Conservation (phyloP, 257 asterid species). For the Vinca minor region DNA sequence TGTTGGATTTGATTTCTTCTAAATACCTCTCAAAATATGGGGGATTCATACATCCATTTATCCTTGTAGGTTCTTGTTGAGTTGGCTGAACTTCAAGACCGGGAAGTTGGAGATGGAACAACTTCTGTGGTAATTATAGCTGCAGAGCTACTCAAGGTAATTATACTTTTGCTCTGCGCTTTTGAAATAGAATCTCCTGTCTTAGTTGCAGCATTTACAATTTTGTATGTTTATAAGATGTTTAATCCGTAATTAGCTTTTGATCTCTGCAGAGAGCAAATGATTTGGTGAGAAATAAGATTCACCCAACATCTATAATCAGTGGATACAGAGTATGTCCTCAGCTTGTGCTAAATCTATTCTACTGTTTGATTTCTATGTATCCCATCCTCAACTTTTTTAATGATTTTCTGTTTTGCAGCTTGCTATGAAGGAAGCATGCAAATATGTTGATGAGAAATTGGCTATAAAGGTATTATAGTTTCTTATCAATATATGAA, state of each 20-base stretch:
- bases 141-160: conserved; percentile 95
- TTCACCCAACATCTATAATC: conserved; percentile 91
- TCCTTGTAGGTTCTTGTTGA: conserved; percentile 80
- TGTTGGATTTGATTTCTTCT: no score
- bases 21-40: no score
- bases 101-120: conserved; percentile 99
- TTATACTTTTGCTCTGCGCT: not conserved
- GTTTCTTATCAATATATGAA: not conserved
- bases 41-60: not conserved
- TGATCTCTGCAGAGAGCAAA: conserved; percentile 75
- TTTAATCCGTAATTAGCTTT: not conserved
- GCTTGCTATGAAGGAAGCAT: conserved; percentile 99
- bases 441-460: conserved; percentile 91
- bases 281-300: conserved; percentile 88
- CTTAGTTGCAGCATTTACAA: not conserved
- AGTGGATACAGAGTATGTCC: conserved; percentile 83
- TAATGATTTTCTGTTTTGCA: conserved; percentile 25
- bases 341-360: not conserved
- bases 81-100: conserved; percentile 96
- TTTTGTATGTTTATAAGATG: no score
- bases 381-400: not conserved
- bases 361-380: no score
- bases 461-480: conserved; percentile 70
- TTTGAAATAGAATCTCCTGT: no score
- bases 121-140: conserved; percentile 94